Evolutionary conservation across 176 grass and related monocot genomes (phyloP), one percentile per base, ranked within the genome.

Genomic region (Paspalum notatum): DNA sequence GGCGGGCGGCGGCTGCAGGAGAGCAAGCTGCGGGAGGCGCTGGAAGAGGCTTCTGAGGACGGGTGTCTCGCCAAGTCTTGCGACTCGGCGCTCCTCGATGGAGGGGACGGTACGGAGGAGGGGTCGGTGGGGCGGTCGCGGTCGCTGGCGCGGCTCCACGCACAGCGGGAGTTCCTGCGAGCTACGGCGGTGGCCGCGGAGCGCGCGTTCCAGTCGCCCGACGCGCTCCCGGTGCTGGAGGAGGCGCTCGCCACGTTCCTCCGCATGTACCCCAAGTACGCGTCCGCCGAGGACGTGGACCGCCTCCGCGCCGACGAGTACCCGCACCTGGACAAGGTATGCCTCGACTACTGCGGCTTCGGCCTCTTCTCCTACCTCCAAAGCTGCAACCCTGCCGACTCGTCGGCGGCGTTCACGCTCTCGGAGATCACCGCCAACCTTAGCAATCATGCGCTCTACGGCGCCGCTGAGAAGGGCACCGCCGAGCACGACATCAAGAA

Each of bases 271-370:
- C 96, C 93, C 60, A 93, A 85, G 80, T 99, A 88, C 76, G 67
- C 75, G 1, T 93, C 93, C 42, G 88, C 96, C 24, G 65, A n/a
- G 41, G 80, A 91, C 79, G 87, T 93, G 6, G 96, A 99, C 87
- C 78, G 82, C 52, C 88, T 99, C 74, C 91, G 96, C 72, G 44
- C 76, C n/a, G 86, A 79, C 40, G 96, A 99, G 87, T 99, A 99
- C 81, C 90, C 86, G 0, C 93, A 99, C 82, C 90, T 99, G 8
- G 85, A 82, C 50, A 99, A 93, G 88, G 90, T 80, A 55, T 99
- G 96, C 82, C 92, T 99, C 32, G 96, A 99, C 85, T 99, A 99
- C 87, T 99, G 96, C 70, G 96, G 96, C 66, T 99, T 99, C 37
- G 96, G 96, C 15, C 89, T 99, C 54, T 99, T 99, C 82, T 99